Percentiles rank a stretch among this genome's conserved stretches.
These are phyloP conservation scores for Trametes cinnabarina DNA, from an alignment of 768 basidiomycete genomes.

Conservation along the genomic window DNA sequence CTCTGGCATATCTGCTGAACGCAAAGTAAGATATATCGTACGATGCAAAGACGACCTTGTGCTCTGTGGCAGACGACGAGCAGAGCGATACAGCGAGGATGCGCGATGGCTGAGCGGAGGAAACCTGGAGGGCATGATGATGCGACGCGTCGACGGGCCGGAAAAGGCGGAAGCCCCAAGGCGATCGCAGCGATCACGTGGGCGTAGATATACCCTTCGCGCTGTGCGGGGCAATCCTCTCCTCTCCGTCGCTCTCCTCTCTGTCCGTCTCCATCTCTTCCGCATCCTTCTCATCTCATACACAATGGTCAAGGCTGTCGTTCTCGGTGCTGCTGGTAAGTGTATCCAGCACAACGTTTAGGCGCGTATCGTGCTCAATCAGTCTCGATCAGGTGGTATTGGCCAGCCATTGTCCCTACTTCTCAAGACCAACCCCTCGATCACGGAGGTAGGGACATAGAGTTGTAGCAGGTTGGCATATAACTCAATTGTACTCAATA, in stretches of 20 bases:
- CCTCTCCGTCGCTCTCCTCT: background rate
- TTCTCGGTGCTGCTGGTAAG: slow-evolving; percentile 92
- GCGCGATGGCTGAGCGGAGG: background rate
- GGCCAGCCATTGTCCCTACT: slow-evolving; percentile 94
- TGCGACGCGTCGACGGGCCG: slow-evolving; percentile 6
- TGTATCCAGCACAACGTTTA: background rate
- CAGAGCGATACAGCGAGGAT: background rate
- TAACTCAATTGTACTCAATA: slow-evolving; percentile 28
- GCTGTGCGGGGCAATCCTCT: background rate
- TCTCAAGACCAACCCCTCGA: slow-evolving; percentile 78
- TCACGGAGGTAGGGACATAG: slow-evolving; percentile 59
- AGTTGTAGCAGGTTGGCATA: background rate
- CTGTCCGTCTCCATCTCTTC: slow-evolving; percentile 11
- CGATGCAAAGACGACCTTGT: background rate
- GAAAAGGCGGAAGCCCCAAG: slow-evolving; percentile 7
- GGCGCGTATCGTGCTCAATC: background rate
- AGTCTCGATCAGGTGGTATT: slow-evolving; percentile 70
- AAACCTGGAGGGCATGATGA: background rate
- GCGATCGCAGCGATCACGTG: slow-evolving; percentile 18
- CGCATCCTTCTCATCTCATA: slow-evolving; percentile 9
- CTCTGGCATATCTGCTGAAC: slow-evolving; percentile 27
- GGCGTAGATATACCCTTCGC: slow-evolving; percentile 12
- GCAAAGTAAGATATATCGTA: background rate
- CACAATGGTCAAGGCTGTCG: slow-evolving; percentile 77
- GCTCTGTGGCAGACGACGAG: background rate